Percentiles rank a stretch among this genome's conserved stretches.
phyloP scores from a whole-genome alignment of 2,329 filamentous ascomycete species.

The Exophiala phaeomuriformis region DNA sequence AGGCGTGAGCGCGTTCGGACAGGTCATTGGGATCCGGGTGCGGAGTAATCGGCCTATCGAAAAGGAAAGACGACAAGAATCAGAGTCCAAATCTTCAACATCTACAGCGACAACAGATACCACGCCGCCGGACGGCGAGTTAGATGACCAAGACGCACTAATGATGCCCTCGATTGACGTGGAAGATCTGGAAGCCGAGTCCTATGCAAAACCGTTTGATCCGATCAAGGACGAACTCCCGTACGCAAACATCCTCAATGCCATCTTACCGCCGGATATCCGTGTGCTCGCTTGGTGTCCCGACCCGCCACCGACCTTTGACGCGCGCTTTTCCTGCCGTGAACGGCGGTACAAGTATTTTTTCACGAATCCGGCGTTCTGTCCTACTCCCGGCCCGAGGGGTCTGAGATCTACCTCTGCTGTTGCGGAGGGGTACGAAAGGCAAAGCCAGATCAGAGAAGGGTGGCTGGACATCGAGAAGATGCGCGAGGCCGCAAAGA shows the following conservation, averaged over 20 bases:
- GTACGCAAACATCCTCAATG: conserved; percentile 78
- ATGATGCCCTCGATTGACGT: conserved; percentile 32
- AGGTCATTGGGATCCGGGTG: conserved; percentile 79
- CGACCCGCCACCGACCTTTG: conserved; percentile 68
- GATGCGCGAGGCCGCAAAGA: conserved; percentile 74
- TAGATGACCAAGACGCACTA: background rate
- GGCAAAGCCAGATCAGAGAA: conserved; percentile 41
- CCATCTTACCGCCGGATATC: conserved; percentile 81
- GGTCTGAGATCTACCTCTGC: conserved; percentile 34
- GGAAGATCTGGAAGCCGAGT: conserved; percentile 34
- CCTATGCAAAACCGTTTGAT: conserved; percentile 44
- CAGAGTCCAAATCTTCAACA: background rate
- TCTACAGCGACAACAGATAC: background rate
- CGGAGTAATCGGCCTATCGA: conserved; percentile 65
- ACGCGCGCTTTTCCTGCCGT: conserved; percentile 84
- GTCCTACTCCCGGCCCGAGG: conserved; percentile 54
- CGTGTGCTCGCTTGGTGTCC: conserved; percentile 90
- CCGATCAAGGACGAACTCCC: conserved; percentile 71
- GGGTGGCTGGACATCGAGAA: conserved; percentile 82
- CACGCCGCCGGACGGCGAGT: background rate
- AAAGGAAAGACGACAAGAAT: background rate
- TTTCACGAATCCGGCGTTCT: conserved; percentile 88
- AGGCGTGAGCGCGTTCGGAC: conserved; percentile 93
- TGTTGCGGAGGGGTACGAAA: conserved; percentile 19
- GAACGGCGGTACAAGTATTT: conserved; percentile 93